Conservation (phyloP, 176 grass and related monocot species). For the Rhipidocladum racemiflorum region DNA sequence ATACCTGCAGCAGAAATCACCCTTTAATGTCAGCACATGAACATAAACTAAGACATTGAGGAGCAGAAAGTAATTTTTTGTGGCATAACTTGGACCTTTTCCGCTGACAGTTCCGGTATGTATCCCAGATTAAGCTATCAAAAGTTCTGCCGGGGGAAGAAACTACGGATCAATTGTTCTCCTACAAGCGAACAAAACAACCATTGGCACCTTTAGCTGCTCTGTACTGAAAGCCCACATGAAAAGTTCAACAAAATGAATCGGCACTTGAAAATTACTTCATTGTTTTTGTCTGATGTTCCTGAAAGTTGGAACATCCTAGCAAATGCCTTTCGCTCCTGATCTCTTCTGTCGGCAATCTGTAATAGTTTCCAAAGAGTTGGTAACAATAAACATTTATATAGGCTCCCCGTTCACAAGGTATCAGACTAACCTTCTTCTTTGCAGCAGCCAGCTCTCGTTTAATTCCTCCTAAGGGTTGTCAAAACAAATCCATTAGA, state of each 20-base stretch:
- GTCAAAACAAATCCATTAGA: conserved; percentile 17
- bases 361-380: conserved; percentile 31
- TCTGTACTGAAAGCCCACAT: not conserved
- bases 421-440: conserved; percentile 62
- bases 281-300: conserved; percentile 53
- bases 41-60: not conserved
- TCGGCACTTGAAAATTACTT: conserved; percentile 43
- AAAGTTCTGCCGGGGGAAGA: conserved; percentile 35
- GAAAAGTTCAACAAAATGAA: not conserved
- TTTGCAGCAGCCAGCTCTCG: conserved; percentile 80
- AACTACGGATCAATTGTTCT: conserved; percentile 34
- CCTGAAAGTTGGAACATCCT: conserved; percentile 82
- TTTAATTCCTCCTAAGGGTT: conserved; percentile 71
- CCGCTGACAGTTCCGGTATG: not conserved
- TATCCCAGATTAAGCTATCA: conserved; percentile 49
- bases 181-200: conserved; percentile 20
- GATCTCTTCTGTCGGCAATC: conserved; percentile 74
- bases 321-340: conserved; percentile 78
- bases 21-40: not conserved
- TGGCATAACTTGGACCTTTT: conserved; percentile 10
- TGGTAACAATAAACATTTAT: not conserved
- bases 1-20: conserved; percentile 26
- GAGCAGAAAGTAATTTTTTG: not conserved
- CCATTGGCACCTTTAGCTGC: not conserved
- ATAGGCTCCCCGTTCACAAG: not conserved